These are phyloP conservation scores for Diaporthe citrichinensis DNA, from an alignment of 2,329 filamentous ascomycete genomes.

Conservation along the genomic window DNA sequence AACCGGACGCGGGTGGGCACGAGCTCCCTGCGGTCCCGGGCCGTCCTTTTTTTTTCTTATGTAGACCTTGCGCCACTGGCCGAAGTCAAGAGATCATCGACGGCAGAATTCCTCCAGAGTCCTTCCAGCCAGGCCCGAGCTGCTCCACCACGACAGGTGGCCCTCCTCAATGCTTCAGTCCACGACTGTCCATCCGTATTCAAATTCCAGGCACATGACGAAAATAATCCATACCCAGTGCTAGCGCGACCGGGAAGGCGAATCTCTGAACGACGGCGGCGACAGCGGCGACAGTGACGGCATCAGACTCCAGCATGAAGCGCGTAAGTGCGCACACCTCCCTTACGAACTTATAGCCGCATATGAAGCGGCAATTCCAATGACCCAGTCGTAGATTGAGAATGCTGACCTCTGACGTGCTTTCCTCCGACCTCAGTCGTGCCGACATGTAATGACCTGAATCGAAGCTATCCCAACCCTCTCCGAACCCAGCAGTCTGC, in stretches of 20 bases:
- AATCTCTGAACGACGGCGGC: constrained; percentile 24
- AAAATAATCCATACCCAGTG: background rate
- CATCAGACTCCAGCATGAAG: constrained; percentile 40
- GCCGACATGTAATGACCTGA: constrained; percentile 38
- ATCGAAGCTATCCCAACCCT: constrained; percentile 12
- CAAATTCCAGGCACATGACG: constrained; percentile 5
- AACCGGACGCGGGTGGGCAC: constrained; percentile 22
- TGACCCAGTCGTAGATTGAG: background rate
- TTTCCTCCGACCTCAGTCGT: constrained; percentile 22
- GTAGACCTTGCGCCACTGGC: constrained; percentile 19
- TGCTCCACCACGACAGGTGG: constrained; percentile 23
- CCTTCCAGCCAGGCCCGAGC: constrained; percentile 15
- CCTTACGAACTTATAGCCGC: no score
- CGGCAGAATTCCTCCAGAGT: constrained; percentile 8
- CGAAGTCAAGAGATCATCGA: constrained; percentile 37
- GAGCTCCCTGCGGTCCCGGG: constrained; percentile 29
- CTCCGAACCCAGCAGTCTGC: constrained; percentile 31
- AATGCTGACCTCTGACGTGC: constrained; percentile 29
- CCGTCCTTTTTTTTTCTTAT: constrained; percentile 17
- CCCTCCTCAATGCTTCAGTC: background rate
- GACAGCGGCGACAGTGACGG: constrained; percentile 23
- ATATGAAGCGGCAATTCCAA: background rate
- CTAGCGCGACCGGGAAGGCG: constrained; percentile 13
- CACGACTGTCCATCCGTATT: background rate
- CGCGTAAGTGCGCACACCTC: constrained; percentile 31